Percentiles rank a stretch among this genome's conserved stretches.
These are phyloP conservation scores for Amanita thiersii DNA, from an alignment of 768 basidiomycete genomes.

Conservation along the genomic window DNA sequence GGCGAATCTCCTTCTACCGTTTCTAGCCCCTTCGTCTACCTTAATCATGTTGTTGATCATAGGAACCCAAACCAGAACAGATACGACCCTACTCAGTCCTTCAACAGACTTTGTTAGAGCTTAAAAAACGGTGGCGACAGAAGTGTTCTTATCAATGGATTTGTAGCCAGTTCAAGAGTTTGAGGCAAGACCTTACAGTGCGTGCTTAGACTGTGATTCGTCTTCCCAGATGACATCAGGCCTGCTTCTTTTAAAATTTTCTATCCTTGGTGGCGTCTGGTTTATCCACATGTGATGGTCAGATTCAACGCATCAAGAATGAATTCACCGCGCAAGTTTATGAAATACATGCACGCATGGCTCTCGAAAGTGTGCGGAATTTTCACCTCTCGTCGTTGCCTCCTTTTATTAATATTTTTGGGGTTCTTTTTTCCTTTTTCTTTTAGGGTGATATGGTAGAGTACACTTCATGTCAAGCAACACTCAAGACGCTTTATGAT, in stretches of 20 bases:
- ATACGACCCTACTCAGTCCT: slow-evolving; percentile 86
- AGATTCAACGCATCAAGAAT: slow-evolving; percentile 99
- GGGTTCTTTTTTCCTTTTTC: slow-evolving; percentile 7
- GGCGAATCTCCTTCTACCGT: slow-evolving; percentile 12
- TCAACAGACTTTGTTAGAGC: slow-evolving; percentile 73
- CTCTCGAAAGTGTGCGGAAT: slow-evolving; percentile 78
- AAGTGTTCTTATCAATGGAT: slow-evolving; percentile 80
- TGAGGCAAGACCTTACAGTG: slow-evolving; percentile 96
- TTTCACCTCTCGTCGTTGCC: slow-evolving; percentile 10
- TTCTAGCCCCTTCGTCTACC: slow-evolving; percentile 4
- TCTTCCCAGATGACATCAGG: background rate
- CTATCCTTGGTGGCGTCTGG: slow-evolving; percentile 6
- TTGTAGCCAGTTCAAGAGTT: slow-evolving; percentile 95
- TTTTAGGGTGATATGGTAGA: slow-evolving; percentile 92
- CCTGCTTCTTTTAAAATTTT: slow-evolving; percentile 6
- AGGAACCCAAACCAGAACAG: slow-evolving; percentile 93
- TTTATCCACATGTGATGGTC: background rate
- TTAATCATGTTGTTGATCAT: slow-evolving; percentile 10
- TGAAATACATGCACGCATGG: slow-evolving; percentile 97
- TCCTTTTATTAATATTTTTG: slow-evolving; percentile 17
- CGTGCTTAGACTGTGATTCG: slow-evolving; percentile 23
- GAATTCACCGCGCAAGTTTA: slow-evolving; percentile 97
- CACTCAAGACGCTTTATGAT: slow-evolving; percentile 84
- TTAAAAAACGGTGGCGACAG: slow-evolving; percentile 85
- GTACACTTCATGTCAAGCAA: slow-evolving; percentile 96